Evolutionary conservation across 2,329 filamentous ascomycete species (phyloP).

Genomic region (Pseudodiploospora longispora): DNA sequence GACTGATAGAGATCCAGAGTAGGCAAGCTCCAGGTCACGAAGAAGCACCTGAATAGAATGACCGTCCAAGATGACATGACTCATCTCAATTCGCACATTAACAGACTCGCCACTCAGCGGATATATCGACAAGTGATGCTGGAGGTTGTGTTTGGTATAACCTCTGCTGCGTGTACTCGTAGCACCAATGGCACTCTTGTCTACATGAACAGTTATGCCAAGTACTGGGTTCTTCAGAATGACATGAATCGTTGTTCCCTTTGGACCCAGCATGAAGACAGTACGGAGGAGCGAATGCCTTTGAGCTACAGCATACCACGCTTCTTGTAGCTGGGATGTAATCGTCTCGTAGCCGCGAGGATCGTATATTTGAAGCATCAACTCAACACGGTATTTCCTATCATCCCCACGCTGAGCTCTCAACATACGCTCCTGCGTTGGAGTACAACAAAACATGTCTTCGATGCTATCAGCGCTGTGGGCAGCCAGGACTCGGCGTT

Average conservation of each 20-base stretch:
- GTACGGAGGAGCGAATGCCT: conserved; percentile 10
- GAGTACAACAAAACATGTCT: conserved; percentile 23
- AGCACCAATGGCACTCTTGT: neutral
- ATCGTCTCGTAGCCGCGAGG: conserved; percentile 1
- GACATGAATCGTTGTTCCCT: conserved; percentile 8
- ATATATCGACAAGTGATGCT: neutral
- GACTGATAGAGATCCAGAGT: neutral
- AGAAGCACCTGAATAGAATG: conserved; percentile 1
- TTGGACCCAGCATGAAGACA: conserved; percentile 6
- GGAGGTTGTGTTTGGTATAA: neutral
- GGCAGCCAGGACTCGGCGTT: neutral
- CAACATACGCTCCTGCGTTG: conserved; percentile 24
- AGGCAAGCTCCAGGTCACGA: conserved; percentile 1
- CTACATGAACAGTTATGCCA: neutral
- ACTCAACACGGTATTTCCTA: conserved; percentile 18
- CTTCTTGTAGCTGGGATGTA: conserved; percentile 1
- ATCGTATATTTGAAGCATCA: neutral
- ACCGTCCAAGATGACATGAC: conserved; percentile 1
- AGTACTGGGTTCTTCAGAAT: conserved; percentile 4
- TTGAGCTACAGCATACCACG: conserved; percentile 7
- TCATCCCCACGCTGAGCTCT: conserved; percentile 16
- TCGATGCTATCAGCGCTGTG: conserved; percentile 10
- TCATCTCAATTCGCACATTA: neutral
- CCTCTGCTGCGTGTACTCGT: too few species aligned
- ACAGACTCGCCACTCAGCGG: neutral